Evolutionary conservation across 257 asterid species (phyloP), one percentile per base, ranked within the genome.

Genomic region (Misopates orontium): DNA sequence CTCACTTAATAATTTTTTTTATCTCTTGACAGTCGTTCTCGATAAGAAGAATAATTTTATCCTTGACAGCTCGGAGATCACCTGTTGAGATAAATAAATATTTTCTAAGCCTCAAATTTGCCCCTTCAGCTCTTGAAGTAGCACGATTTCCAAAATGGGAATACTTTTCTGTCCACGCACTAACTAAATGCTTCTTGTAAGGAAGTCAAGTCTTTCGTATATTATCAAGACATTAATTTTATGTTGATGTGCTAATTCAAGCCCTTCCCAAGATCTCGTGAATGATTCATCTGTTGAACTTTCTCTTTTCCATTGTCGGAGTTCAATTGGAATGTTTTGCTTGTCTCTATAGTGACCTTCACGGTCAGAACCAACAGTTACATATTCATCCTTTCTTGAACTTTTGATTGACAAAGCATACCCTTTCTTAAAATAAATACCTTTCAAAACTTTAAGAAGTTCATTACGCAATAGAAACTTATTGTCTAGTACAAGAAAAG

Each of bases 91-190:
- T 9, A 10, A 32, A 21, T 22, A 58, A 58, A 36, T 58, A 58
- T 14, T 32, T 18, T 10, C 32, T 58, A 8, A 58, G 48, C 25
- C 32, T 58, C 32, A 48, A 18, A 19, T 51, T 24, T 19, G 56
- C 56, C 4, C 25, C 56, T 10, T 51, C 56, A 8, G 19, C 62
- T 58, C 50, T 58, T 58, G 64, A 58, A 8, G 64, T 58, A 31
- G 24, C 64, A 16, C 64, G 24, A 18, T 58, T 58, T 36, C 49
- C 25, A 9, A 58, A 58, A 18, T 58, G 64, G 1, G 6, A 4
- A 20, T 12, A 42, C 10, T 36, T 59, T 15, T 40, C 28, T 0
- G 64, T 42, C 66, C 66, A 40, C 11, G 50, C 32, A 18, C 19
- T 28, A 28, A 28, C 36, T 2, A 28, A 28, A 7, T 28, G 36